Evolutionary conservation across 495 filamentous ascomycete genomes (phyloP).

Genomic region (Halenospora varia): DNA sequence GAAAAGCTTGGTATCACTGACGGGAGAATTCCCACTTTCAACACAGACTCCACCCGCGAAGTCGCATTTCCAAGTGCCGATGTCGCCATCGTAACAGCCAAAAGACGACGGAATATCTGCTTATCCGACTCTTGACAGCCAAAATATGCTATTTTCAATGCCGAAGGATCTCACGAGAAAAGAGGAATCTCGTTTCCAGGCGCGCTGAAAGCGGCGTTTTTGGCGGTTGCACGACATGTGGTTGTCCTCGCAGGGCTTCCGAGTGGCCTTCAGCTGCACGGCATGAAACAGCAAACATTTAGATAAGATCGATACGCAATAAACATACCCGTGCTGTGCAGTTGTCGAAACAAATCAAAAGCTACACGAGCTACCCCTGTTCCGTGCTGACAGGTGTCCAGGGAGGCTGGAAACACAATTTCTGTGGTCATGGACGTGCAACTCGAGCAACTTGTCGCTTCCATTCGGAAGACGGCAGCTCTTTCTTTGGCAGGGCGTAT

Average conservation of each 20-base stretch:
- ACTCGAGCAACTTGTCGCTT: too few species aligned
- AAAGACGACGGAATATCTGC: neutral
- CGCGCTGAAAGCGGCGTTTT: neutral
- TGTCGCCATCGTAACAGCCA: neutral
- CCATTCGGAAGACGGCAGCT: neutral
- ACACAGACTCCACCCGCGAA: neutral
- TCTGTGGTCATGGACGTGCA: neutral
- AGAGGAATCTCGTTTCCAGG: too few species aligned
- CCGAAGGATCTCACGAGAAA: neutral
- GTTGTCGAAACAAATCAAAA: neutral
- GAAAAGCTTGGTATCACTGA: neutral
- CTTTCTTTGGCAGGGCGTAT: neutral
- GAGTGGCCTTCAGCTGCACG: neutral
- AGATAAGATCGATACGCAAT: constrained; percentile 2
- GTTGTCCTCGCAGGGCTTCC: neutral
- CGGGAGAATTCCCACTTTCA: neutral
- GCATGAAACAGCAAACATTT: neutral
- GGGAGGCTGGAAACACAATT: neutral
- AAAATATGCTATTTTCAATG: neutral
- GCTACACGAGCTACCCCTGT: neutral
- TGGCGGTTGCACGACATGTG: neutral
- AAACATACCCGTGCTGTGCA: neutral
- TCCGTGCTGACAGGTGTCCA: neutral
- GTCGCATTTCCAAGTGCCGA: neutral
- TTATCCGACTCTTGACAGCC: neutral